Base-by-base conservation (phyloP, 805 yeast genomes). In the Priceomyces castillae region DNA sequence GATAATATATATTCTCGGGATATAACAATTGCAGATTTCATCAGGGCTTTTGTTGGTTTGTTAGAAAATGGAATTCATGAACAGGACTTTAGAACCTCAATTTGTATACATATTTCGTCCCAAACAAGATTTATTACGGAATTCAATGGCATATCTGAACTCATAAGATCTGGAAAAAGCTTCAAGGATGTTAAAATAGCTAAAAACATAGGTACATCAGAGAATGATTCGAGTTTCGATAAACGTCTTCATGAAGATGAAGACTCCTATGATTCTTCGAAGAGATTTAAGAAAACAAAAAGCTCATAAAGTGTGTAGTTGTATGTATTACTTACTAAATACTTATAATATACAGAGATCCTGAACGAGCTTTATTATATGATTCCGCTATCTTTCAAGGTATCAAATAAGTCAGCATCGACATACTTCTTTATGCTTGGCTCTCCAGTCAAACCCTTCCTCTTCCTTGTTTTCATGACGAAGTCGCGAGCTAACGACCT, bases 381-480 rank as follows among this genome's bases (percentile, higher is more conserved):
- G 30, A 46, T 42, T 35, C 84, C 86, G 34, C 73, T 65, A 31
- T 74, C 78, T 46, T 66, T 65, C 52, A 89, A 62, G 49, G 77
- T 76, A 6, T 69, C 67, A 49, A 73, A 78, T 15, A 86, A 63
- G 1, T 77, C 84, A 1, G 65, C 63, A 41, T 84, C 95, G 20
- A 90, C 76, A 55, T 83, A 88, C 50, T 81, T 81, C 39, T 75
- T 72, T 38, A 90, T 57, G 2, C 74, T 72, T 16, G 88, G 87
- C 47, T 84, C 95, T 11, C 83, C 87, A 6, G 80, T 74, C 28
- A 92, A 64, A 0, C 97, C 98, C 59, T 90, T 92, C 53, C 97
- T 76, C 53, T 82, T 80, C 59, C 99, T 75, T 0, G 97, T 89
- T 61, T 95, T 94, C 65, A 88, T 66, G 23, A 89, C 83, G 55